Base-by-base conservation (phyloP, 1,284 basidiomycete species). In the Pseudozyma flocculosa region DNA sequence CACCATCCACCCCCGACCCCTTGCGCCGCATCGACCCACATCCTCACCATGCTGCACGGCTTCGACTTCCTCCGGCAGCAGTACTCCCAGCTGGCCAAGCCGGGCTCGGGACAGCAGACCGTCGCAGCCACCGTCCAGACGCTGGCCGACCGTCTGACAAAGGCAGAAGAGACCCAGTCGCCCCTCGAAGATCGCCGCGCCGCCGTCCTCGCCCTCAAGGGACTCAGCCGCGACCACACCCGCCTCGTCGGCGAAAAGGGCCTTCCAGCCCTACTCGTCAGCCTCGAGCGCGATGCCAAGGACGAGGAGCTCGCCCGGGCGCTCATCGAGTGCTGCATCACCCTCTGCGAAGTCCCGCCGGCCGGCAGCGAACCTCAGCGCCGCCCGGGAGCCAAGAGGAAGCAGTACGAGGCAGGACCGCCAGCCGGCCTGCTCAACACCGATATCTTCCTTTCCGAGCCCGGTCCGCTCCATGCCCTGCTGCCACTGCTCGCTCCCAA, bases 171-270 rank as follows among this genome's bases (percentile, higher is more conserved):
- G 22, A 47, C 47, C 14, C 50, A 60, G 19, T 39, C 53, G 24
- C 21, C 45, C 39, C 40, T 64, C 36, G 69, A 92, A 40, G 94
- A 97, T 80, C 84, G 93, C 66, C 85, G 91, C 46, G 93, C 93
- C 18, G 89, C 93, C 0, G 87, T 98, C 10, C 82, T 96, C 40
- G 86, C 91, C 0, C 84, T 98, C 68, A 97, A 97, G 78, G 92
- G 92, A 15, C 85, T 97, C 44, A 83, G 88, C 43, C 84, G 92
- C 50, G 93, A 95, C 79, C 92, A 89, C 82, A 92, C 89, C 77
- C 83, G 85, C 55, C 79, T 81, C 11, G 68, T 71, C 24, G 62
- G 68, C 30, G 50, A 55, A 17, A 59, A 75, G 34, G 72, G 75
- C 0, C 62, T 72, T 22, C 61, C 59, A 1, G 63, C 67, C 17